These are phyloP conservation scores for Uronychia setigera DNA, from an alignment of 73 alveolate genomes.

Conservation along the genomic window DNA sequence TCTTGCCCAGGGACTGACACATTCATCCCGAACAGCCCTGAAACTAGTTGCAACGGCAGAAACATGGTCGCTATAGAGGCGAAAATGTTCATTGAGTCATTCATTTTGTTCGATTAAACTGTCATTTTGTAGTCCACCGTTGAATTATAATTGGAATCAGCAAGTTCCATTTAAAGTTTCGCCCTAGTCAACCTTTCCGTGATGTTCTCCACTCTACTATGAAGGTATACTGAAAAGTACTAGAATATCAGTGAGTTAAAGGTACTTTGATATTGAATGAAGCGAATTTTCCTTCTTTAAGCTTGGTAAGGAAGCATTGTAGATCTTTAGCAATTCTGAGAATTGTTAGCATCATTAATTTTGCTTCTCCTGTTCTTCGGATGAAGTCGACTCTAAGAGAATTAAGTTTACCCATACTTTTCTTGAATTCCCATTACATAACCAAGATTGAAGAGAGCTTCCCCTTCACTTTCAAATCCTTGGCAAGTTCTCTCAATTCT, in stretches of 20 bases:
- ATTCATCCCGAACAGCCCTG: conserved; percentile 35
- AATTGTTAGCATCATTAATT: background rate
- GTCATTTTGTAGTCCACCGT: conserved; percentile 6
- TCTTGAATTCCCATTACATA: background rate
- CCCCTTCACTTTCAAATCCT: background rate
- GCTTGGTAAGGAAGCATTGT: no score
- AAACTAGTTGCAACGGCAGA: conserved; percentile 13
- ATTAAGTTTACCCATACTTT: background rate
- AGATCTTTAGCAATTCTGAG: background rate
- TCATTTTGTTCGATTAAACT: conserved; percentile 5
- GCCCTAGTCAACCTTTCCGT: background rate
- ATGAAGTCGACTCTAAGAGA: background rate
- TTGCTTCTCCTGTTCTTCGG: background rate
- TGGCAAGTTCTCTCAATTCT: background rate
- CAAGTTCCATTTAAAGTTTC: background rate
- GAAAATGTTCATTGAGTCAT: conserved; percentile 26
- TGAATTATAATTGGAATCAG: background rate
- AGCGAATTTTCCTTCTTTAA: background rate
- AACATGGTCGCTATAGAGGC: conserved; percentile 24
- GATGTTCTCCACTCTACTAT: background rate
- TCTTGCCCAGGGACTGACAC: conserved; percentile 10
- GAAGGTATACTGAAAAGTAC: background rate
- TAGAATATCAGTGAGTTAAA: no score
- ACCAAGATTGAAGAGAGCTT: background rate
- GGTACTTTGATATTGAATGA: background rate